Evolutionary conservation across 768 basidiomycete species (phyloP), one percentile per base, ranked within the genome.

Genomic region (Asterophora parasitica): DNA sequence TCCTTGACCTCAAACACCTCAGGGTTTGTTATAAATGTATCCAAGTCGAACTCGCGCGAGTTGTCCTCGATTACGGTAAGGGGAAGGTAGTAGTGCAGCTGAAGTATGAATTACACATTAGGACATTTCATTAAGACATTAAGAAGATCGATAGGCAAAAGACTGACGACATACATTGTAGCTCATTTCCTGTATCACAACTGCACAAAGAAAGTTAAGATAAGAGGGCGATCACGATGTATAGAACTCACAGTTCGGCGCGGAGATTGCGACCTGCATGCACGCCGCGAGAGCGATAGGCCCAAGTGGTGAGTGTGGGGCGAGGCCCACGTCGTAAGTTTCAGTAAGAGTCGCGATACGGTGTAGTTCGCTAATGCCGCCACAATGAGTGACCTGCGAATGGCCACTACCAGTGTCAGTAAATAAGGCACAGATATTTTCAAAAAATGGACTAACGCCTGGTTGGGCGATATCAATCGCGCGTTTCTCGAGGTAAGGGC

Each of bases 231-330:
- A 33, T n/a, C 17, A 48, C 46, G 27, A 43, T 30, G 16, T 33
- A 12, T 16, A 10, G 9, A 44, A 32, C 77, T 54, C 51, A 78
- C 83, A 83, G 56, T 85, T 85, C 3, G 78, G 78, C 9, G 76
- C 72, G 17, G 74, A 66, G 30, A 77, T 68, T 3, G 74, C 83
- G 3, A 87, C 73, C 45, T 85, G 81, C 35, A 86, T 75, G 56
- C 79, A 82, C 16, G 84, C 83, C 4, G 84, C 86, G 17, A 87
- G 72, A 0, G 84, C 82, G 26, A 88, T 77, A 0, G 85, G 86
- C 0, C 83, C 83, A 1, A 85, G 58, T 2, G 85, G 85, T 63
- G 83, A 86, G 57, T 88, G 84, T 4, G 86, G 84, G 0, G 83
- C 85, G 43, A 83, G 59, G 9, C 77, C 84, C 44, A 88, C 79